phyloP scores from a whole-genome alignment of 2,329 filamentous ascomycete species.

The Arthrinium phaeospermum region DNA sequence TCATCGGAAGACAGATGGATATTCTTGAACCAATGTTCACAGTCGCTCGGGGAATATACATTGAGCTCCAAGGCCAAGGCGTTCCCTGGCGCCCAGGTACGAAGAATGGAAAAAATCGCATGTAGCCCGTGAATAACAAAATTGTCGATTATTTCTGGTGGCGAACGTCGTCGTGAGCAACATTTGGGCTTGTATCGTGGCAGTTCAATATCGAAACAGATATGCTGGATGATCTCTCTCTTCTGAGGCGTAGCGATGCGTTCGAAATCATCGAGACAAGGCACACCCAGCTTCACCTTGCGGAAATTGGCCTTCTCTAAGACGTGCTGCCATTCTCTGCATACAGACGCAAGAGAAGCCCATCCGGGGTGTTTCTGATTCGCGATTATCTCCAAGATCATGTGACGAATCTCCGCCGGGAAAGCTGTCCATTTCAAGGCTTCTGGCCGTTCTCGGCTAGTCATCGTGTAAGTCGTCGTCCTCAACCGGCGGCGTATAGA shows the following conservation, averaged over 20 bases:
- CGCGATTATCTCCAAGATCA: constrained; percentile 37
- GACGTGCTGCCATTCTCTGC: constrained; percentile 39
- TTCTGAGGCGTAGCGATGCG: constrained; percentile 26
- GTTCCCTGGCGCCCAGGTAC: constrained; percentile 27
- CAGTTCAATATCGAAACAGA: constrained; percentile 39
- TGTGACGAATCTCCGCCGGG: constrained; percentile 38
- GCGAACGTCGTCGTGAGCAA: not conserved
- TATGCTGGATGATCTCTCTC: constrained; percentile 35
- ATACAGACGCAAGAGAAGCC: constrained; percentile 40
- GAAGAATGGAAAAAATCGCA: not conserved
- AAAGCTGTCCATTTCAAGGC: not conserved
- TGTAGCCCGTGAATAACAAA: not conserved
- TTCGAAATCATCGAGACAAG: constrained; percentile 31
- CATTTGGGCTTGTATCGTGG: constrained; percentile 18
- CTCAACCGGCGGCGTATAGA: not conserved
- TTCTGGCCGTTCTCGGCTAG: not conserved
- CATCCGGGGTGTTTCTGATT: constrained; percentile 38
- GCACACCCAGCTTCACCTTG: constrained; percentile 32
- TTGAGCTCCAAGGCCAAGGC: not conserved
- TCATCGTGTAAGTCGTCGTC: not conserved
- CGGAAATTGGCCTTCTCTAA: constrained; percentile 39
- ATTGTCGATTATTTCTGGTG: not conserved
- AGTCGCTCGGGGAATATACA: not conserved
- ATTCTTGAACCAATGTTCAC: not conserved
- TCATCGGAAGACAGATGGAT: not conserved